These are phyloP conservation scores for Bryopsis sp. DNA, from an alignment of 139 green algal genomes.

Conservation along the genomic window DNA sequence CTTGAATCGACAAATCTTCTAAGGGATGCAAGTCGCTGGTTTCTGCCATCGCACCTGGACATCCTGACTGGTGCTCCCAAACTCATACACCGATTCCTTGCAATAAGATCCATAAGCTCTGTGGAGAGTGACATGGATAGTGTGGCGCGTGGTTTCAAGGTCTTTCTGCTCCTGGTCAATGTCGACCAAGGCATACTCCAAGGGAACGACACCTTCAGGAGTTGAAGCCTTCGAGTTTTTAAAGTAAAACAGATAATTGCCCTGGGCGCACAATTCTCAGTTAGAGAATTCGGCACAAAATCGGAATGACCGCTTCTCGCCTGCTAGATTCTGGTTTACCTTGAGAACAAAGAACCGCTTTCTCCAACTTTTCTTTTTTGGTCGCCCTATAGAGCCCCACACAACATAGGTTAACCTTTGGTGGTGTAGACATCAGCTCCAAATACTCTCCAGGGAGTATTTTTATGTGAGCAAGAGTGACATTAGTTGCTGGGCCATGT, in stretches of 20 bases:
- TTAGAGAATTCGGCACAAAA: neutral
- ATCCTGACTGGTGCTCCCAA: constrained; percentile 1
- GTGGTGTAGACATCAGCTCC: too few species aligned
- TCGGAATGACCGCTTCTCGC: too few species aligned
- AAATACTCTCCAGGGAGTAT: too few species aligned
- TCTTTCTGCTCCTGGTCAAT: constrained; percentile 1
- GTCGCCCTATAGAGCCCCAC: too few species aligned
- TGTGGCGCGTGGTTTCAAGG: neutral
- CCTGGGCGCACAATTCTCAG: constrained; percentile 1
- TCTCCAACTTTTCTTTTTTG: constrained; percentile 9
- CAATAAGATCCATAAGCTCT: constrained; percentile 14
- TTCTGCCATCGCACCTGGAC: neutral
- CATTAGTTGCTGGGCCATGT: too few species aligned
- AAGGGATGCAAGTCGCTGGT: neutral
- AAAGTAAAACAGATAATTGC: constrained; percentile 19
- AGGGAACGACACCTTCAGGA: constrained; percentile 10
- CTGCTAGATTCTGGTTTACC: neutral
- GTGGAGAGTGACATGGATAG: neutral
- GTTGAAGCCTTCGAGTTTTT: neutral
- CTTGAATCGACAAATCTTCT: neutral
- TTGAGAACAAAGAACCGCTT: constrained; percentile 20
- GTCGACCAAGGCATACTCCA: constrained; percentile 18
- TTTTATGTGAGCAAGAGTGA: too few species aligned
- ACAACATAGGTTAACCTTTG: too few species aligned
- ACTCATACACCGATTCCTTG: neutral